These are phyloP conservation scores for Sphaerobolus stellatus DNA, from an alignment of 1,284 basidiomycete species.

Conservation along the genomic window DNA sequence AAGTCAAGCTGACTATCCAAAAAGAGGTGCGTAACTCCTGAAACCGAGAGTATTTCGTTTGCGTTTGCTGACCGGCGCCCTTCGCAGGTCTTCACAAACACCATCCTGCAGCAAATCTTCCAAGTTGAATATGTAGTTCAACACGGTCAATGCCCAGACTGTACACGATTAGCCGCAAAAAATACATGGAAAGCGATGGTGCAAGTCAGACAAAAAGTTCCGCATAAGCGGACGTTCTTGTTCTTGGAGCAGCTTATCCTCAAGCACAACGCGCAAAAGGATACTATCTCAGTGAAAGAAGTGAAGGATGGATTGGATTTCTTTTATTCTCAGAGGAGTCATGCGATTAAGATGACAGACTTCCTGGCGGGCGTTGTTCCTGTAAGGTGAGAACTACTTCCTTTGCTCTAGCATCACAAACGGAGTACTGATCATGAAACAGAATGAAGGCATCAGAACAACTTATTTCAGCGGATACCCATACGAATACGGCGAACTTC, in stretches of 20 bases:
- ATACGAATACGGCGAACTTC: conserved; percentile 91
- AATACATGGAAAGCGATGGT: conserved; percentile 98
- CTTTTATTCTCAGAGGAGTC: conserved; percentile 88
- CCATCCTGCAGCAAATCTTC: conserved; percentile 96
- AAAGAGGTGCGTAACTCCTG: conserved; percentile 71
- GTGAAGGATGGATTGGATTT: conserved; percentile 95
- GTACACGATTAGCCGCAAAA: conserved; percentile 92
- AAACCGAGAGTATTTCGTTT: not conserved
- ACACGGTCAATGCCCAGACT: conserved; percentile 94
- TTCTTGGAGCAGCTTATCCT: conserved; percentile 97
- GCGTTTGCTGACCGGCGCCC: not conserved
- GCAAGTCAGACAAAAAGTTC: conserved; percentile 96
- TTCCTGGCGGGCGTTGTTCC: conserved; percentile 90
- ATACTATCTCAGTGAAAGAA: conserved; percentile 92
- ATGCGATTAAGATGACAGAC: conserved; percentile 97
- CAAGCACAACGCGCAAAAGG: conserved; percentile 96
- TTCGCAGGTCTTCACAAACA: conserved; percentile 82
- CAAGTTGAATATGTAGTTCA: conserved; percentile 96
- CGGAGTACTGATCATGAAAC: not conserved
- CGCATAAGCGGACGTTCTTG: conserved; percentile 97
- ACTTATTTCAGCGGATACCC: conserved; percentile 89
- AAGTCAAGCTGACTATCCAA: conserved; percentile 95
- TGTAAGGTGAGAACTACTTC: conserved; percentile 56
- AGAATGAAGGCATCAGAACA: conserved; percentile 93
- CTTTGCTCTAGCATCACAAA: not conserved